Conservation (phyloP, 148 eudicot genomes). For the Polygonum aviculare region DNA sequence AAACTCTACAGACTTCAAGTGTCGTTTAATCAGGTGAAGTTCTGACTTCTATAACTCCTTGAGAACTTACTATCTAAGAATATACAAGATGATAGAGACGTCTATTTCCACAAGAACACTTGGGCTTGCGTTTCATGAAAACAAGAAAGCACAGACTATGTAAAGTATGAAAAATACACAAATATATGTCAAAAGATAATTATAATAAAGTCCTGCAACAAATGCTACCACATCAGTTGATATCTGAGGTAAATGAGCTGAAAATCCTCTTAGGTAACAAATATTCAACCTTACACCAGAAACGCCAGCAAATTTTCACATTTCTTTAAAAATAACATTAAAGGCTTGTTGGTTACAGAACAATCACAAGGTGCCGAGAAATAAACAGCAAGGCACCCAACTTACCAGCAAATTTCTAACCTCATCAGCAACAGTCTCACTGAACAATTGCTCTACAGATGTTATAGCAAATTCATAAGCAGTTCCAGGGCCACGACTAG, state of each 20-base stretch:
- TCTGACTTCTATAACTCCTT: too few species aligned
- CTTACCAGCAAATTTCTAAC: slow-evolving; percentile 60
- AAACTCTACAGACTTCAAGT: not conserved
- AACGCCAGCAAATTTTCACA: not conserved
- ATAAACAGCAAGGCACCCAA: slow-evolving; percentile 4
- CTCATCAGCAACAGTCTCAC: slow-evolving; percentile 54
- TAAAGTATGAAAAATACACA: not conserved
- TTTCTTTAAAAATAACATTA: not conserved
- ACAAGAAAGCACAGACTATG: not conserved
- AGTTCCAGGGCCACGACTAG: slow-evolving; percentile 98
- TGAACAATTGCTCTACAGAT: slow-evolving; percentile 67
- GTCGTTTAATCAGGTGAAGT: too few species aligned
- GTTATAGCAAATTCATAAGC: slow-evolving; percentile 68
- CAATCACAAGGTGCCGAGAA: not conserved
- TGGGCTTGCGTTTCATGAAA: not conserved
- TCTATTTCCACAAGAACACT: not conserved
- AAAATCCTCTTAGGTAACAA: slow-evolving; percentile 5
- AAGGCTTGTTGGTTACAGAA: not conserved
- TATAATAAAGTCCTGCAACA: not conserved
- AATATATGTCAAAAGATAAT: not conserved
- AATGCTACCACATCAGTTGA: not conserved
- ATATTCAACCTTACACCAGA: slow-evolving; percentile 1
- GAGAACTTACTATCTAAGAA: not conserved
- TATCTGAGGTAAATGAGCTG: not conserved
- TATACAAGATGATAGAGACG: not conserved